phyloP scores from a whole-genome alignment of 2,329 filamentous ascomycete genomes.

The Xenoacremonium recifei region DNA sequence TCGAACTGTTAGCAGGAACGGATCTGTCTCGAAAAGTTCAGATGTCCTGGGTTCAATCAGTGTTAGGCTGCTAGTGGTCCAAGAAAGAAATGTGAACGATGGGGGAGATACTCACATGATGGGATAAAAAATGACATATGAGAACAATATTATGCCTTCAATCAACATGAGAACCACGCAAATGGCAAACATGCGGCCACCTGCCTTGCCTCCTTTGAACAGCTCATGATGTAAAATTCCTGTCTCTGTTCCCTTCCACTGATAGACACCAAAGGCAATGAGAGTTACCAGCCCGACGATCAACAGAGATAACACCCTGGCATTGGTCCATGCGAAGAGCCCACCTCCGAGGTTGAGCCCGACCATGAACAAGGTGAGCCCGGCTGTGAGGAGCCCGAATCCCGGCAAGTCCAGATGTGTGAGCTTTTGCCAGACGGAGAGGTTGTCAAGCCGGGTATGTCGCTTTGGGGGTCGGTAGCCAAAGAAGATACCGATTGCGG shows the following conservation, averaged over 20 bases:
- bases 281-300: background rate
- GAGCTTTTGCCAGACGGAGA: background rate
- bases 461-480: background rate
- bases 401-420: background rate
- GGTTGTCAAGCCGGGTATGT: background rate
- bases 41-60: background rate
- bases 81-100: background rate
- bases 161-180: background rate
- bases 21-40: background rate
- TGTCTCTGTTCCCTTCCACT: background rate
- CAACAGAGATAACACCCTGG: background rate
- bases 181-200: background rate
- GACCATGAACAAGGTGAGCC: background rate
- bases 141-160: background rate
- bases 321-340: background rate
- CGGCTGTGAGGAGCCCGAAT: background rate
- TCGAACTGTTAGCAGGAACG: background rate
- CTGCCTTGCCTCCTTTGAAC: background rate
- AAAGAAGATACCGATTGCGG: background rate
- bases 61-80: no score
- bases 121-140: background rate
- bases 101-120: background rate
- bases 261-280: background rate
- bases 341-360: background rate
- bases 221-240: background rate